Evolutionary conservation across 768 basidiomycete species (phyloP), one percentile per base, ranked within the genome.

Genomic region (Leccinellum rugosiceps): DNA sequence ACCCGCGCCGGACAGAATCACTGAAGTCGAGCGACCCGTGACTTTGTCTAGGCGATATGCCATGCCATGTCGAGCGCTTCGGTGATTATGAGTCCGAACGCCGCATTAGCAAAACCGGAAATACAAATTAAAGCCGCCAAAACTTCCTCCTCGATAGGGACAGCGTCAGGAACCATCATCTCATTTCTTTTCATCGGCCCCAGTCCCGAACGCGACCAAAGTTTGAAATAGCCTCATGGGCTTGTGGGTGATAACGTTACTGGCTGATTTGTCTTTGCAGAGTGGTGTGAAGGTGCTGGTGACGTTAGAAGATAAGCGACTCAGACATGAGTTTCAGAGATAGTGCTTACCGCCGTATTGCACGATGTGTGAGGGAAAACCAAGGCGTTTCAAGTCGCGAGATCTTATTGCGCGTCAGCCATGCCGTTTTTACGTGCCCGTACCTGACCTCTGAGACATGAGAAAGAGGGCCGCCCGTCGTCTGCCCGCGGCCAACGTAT

Each of bases 301-400:
- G 50, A 68, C 63, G 63, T 62, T 53, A 51, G 14, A 3, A 6
- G 38, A 23, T 35, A 66, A 56, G 59, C 66, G 65, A 65, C n/a
- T 41, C 38, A 41, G 53, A 54, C 55, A 45, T 26, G 58, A 21
- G 62, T 51, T 46, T 54, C 62, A 41, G 43, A 52, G 55, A 54
- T 26, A 7, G n/a, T n/a, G n/a, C n/a, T 31, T 5, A 17, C 19
- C 15, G 31, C 48, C 3, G 28, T 17, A 19, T 28, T 34, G 44
- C 32, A 30, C 21, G 17, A 35, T 32, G 9, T 10, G 15, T 15
- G 30, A 35, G 14, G 6, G 41, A 52, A 23, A 26, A 31, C 6
- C 23, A 44, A 21, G 11, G 21, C 14, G 61, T 63, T 65, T 65
- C 65, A 67, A 25, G 55, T 55, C 19, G 53, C 60, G 34, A 52